Base-by-base conservation (phyloP, 106 monocot species). In the Acorus gramineus region DNA sequence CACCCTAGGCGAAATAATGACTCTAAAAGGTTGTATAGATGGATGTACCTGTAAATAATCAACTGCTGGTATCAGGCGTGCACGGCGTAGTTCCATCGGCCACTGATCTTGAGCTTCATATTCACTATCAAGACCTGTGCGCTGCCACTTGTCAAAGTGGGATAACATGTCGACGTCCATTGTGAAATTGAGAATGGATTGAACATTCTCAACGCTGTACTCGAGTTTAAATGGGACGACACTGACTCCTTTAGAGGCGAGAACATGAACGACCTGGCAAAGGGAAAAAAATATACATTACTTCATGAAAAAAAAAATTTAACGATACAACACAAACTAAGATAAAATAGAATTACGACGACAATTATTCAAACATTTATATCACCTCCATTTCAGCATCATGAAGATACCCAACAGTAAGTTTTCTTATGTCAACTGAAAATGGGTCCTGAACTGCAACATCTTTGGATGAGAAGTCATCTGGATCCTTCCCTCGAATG, bases 61-160 rank as follows among this genome's bases (percentile, higher is more conserved):
- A 6, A 94, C 94, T 60, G 94, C 94, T 7, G 94, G 84, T 51
- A 94, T 62, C 62, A 94, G 55, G 4, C 89, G 71, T 42, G 94
- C 94, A 66, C 94, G 86, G 2, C 94, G 86, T 3, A 94, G 81
- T 64, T 94, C 94, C 13, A 90, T 82, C 0, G 94, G 94, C 94
- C 94, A 94, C 60, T 89, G 90, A 66, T 90, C 86, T 77, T 89
- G 89, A n/a, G 86, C 94, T 80, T 94, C 94, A 55, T 80, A 94
- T 4, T 84, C 67, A 46, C 81, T 59, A 66, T 94, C 94, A 28
- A 73, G 61, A 6, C 82, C 70, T 46, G 28, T 64, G 0, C 90
- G 73, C 51, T 94, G 94, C 94, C 94, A 94, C 42, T 72, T 78
- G 70, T 94, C 94, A 62, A 94, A 94, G 63, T 94, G 89, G 6